These are phyloP conservation scores for Penstemon eatonii DNA, from an alignment of 257 asterid species.

Conservation along the genomic window DNA sequence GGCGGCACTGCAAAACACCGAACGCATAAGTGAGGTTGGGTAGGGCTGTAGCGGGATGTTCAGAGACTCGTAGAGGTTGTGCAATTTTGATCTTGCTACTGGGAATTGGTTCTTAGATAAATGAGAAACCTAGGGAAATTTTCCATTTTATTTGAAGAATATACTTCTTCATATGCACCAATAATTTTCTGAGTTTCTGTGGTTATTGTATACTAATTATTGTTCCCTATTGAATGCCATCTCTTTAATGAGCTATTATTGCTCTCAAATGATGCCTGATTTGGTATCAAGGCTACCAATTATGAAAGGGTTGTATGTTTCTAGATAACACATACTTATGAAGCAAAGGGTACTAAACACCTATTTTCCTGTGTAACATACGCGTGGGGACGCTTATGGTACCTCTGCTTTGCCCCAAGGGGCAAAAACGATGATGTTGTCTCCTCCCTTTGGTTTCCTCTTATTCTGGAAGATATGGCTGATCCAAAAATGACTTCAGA, in stretches of 20 bases:
- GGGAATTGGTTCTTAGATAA: background rate
- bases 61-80: background rate
- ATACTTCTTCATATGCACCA: background rate
- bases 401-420: too few species aligned
- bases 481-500: background rate
- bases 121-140: background rate
- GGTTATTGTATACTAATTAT: background rate
- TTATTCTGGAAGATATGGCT: slow-evolving; percentile 11
- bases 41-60: too few species aligned
- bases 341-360: background rate
- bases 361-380: too few species aligned
- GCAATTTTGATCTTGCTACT: slow-evolving; percentile 6
- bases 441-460: background rate
- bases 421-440: background rate
- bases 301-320: slow-evolving; percentile 9
- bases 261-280: slow-evolving; percentile 14
- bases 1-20: background rate
- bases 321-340: slow-evolving; percentile 8
- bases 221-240: background rate
- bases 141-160: background rate
- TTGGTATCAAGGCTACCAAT: slow-evolving; percentile 9
- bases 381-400: too few species aligned
- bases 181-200: slow-evolving; percentile 8
- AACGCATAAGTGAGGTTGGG: background rate
- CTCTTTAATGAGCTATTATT: background rate